phyloP scores from a whole-genome alignment of 2,329 filamentous ascomycete species.

The Xylaria polymorpha region DNA sequence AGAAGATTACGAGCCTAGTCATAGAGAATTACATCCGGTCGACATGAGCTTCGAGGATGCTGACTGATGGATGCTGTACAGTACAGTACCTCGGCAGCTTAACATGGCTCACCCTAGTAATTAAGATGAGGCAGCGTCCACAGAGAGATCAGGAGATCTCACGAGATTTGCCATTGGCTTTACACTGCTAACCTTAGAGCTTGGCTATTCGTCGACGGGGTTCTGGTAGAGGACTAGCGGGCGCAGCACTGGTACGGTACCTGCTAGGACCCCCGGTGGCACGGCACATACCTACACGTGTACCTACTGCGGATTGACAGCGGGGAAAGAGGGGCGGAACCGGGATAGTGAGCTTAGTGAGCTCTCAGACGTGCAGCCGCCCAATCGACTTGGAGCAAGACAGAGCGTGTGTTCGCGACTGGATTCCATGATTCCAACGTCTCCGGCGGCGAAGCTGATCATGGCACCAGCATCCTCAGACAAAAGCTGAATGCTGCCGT shows the following conservation, averaged over 20 bases:
- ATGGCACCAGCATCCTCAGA: slow-evolving; percentile 25
- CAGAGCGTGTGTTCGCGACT: slow-evolving; percentile 34
- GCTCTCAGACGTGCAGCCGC: slow-evolving; percentile 5
- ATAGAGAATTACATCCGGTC: no score
- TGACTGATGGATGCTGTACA: no score
- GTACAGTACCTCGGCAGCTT: no score
- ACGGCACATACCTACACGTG: not conserved
- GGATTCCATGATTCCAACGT: slow-evolving; percentile 27
- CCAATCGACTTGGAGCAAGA: slow-evolving; percentile 35
- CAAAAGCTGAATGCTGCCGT: slow-evolving; percentile 2
- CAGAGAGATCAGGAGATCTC: no score
- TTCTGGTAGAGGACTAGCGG: not conserved
- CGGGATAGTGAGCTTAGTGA: not conserved
- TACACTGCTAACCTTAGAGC: not conserved
- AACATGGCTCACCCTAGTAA: no score
- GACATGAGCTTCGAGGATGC: not conserved
- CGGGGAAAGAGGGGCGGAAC: slow-evolving; percentile 29
- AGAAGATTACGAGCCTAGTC: not conserved
- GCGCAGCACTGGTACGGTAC: no score
- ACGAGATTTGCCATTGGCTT: no score
- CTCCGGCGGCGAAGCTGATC: slow-evolving; percentile 6
- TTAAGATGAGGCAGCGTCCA: no score
- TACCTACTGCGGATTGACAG: not conserved
- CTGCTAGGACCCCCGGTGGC: not conserved
- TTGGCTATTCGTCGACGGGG: not conserved